These are phyloP conservation scores for Pholiota adiposa DNA, from an alignment of 1,284 basidiomycete genomes.

Conservation along the genomic window DNA sequence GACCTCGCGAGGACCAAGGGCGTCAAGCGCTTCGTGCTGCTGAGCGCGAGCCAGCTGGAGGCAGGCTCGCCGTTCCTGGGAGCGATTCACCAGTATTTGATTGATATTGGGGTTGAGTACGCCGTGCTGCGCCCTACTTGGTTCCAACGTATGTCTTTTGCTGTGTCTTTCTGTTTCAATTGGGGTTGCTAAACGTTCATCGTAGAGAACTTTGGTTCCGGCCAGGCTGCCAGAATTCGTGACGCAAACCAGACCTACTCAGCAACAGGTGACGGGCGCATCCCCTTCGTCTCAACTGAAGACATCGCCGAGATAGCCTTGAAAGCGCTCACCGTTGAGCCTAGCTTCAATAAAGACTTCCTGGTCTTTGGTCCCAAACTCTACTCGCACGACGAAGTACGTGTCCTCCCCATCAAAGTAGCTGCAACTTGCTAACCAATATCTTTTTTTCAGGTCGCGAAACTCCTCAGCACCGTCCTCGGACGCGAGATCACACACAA, in stretches of 20 bases:
- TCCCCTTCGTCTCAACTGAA: conserved; percentile 29
- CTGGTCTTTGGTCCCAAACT: conserved; percentile 31
- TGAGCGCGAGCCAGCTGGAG: conserved; percentile 27
- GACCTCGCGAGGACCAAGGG: conserved; percentile 34
- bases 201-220: conserved; percentile 29
- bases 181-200: neutral
- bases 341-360: conserved; percentile 23
- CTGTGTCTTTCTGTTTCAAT: neutral
- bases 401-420: neutral
- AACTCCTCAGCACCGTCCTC: conserved; percentile 23
- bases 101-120: conserved; percentile 30
- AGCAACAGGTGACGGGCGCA: conserved; percentile 24
- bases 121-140: conserved; percentile 35
- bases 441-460: conserved; percentile 16
- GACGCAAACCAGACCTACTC: conserved; percentile 24
- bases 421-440: neutral
- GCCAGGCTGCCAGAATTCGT: conserved; percentile 20
- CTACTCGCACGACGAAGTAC: conserved; percentile 30
- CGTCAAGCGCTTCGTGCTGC: conserved; percentile 35
- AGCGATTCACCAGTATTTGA: conserved; percentile 31
- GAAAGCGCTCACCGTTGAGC: conserved; percentile 25
- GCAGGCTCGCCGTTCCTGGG: conserved; percentile 25
- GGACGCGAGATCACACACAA: conserved; percentile 31
- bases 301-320: conserved; percentile 32
- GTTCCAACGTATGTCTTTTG: conserved; percentile 30